phyloP scores from a whole-genome alignment of 2,329 filamentous ascomycete genomes.

The Exophiala phaeomuriformis region DNA sequence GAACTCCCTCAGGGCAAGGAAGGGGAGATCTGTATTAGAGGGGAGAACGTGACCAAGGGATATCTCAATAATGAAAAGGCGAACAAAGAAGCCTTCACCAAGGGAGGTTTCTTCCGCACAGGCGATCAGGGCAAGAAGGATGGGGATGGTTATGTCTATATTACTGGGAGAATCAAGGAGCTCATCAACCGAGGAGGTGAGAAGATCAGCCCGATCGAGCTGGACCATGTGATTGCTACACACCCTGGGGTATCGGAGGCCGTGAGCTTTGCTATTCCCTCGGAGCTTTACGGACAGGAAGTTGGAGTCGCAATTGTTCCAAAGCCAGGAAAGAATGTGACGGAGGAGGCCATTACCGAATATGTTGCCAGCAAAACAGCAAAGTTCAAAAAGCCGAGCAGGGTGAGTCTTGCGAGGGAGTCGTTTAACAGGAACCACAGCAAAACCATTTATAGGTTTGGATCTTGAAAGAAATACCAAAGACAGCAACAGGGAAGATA shows the following conservation, averaged over 20 bases:
- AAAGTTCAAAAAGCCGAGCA: slow-evolving; percentile 80
- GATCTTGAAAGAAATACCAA: slow-evolving; percentile 77
- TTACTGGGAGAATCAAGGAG: slow-evolving; percentile 90
- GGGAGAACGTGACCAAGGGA: slow-evolving; percentile 75
- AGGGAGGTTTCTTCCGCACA: slow-evolving; percentile 75
- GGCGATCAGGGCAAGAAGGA: slow-evolving; percentile 80
- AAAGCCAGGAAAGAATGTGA: slow-evolving; percentile 55
- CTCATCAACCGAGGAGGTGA: slow-evolving; percentile 83
- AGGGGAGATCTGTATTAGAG: slow-evolving; percentile 75
- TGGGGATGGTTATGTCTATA: slow-evolving; percentile 71
- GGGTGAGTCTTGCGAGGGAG: slow-evolving; percentile 45
- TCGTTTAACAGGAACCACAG: not conserved
- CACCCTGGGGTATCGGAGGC: slow-evolving; percentile 68
- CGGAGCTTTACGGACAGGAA: slow-evolving; percentile 77
- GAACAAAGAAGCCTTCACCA: slow-evolving; percentile 66
- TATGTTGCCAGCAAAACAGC: slow-evolving; percentile 66
- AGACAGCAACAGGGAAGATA: slow-evolving; percentile 87
- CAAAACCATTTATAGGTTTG: slow-evolving; percentile 44
- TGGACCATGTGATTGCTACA: slow-evolving; percentile 72
- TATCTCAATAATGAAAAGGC: slow-evolving; percentile 77
- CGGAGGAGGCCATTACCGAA: slow-evolving; percentile 54
- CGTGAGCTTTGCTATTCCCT: slow-evolving; percentile 74
- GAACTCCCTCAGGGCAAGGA: slow-evolving; percentile 62
- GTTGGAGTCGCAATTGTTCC: slow-evolving; percentile 69
- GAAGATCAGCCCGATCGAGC: slow-evolving; percentile 81